Evolutionary conservation across 1,284 basidiomycete species (phyloP).

Genomic region (Tilletia walkeri): DNA sequence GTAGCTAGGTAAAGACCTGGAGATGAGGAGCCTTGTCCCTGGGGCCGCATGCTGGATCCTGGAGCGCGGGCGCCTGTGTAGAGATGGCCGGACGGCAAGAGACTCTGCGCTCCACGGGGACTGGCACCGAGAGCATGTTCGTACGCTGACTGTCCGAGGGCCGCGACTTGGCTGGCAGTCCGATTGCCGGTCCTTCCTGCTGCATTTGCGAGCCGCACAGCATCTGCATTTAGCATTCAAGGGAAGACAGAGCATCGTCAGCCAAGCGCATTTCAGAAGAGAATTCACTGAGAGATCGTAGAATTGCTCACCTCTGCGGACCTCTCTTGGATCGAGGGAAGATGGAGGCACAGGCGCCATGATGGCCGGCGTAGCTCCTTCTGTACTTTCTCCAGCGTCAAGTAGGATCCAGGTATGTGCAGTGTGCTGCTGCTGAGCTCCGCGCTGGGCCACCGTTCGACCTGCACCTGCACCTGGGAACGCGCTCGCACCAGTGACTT

Average conservation of each 20-base stretch:
- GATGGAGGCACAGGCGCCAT: not conserved
- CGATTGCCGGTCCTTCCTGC: not conserved
- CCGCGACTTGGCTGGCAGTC: not conserved
- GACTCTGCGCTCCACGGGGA: not conserved
- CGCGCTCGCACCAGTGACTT: too few relatives aligned
- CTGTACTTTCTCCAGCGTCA: too few relatives aligned
- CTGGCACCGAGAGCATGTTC: not conserved
- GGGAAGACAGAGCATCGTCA: too few relatives aligned
- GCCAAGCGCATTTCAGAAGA: too few relatives aligned
- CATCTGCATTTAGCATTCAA: not conserved
- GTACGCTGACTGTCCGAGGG: not conserved
- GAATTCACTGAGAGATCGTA: not conserved
- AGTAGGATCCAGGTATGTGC: too few relatives aligned
- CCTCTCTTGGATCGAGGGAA: not conserved
- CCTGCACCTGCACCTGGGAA: too few relatives aligned
- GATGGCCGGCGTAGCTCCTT: too few relatives aligned
- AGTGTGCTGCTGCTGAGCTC: too few relatives aligned
- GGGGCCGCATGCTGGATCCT: not conserved
- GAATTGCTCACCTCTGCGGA: conserved; percentile 6
- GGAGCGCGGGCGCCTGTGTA: conserved; percentile 14
- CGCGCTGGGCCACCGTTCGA: too few relatives aligned
- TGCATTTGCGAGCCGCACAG: conserved; percentile 1
- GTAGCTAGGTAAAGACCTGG: conserved; percentile 5
- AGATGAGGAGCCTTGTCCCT: not conserved
- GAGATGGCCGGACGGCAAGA: conserved; percentile 1